phyloP scores from a whole-genome alignment of 1,284 basidiomycete genomes.

The Ceratobasidium sp. region DNA sequence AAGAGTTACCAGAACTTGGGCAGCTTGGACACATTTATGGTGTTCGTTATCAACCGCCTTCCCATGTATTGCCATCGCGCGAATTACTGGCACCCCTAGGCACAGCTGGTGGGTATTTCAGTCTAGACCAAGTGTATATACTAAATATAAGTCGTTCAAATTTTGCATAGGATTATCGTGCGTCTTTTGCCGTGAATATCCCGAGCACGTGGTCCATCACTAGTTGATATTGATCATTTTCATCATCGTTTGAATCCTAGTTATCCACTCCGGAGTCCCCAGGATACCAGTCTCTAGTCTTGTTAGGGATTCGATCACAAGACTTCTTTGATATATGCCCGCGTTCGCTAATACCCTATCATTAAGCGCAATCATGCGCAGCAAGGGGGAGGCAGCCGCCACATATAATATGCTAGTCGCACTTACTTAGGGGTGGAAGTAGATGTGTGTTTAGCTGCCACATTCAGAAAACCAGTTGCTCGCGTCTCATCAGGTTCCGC shows the following conservation, averaged over 20 bases:
- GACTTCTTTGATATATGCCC: slow-evolving; percentile 5
- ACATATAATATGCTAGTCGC: slow-evolving; percentile 13
- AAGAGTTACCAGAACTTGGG: slow-evolving; percentile 21
- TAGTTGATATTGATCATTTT: slow-evolving; percentile 15
- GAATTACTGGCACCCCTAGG: neutral
- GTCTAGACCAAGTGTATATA: slow-evolving; percentile 5
- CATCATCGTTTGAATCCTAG: neutral
- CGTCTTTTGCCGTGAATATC: neutral
- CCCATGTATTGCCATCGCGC: neutral
- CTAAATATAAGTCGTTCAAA: neutral
- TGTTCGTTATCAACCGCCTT: neutral
- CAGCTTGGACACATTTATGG: neutral
- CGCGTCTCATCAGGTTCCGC: neutral
- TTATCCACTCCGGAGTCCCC: neutral
- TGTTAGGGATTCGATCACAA: neutral
- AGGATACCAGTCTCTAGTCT: neutral
- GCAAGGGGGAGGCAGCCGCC: neutral
- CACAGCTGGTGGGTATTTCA: neutral
- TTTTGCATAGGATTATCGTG: neutral
- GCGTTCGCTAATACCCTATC: slow-evolving; percentile 8
- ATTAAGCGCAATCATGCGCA: neutral
- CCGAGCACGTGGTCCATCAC: slow-evolving; percentile 23
- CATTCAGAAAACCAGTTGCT: neutral
- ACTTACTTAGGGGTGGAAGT: too few species aligned
- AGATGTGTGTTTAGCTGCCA: neutral